Evolutionary conservation across 2,329 filamentous ascomycete genomes (phyloP).

Genomic region (Epichloe glyceriae): DNA sequence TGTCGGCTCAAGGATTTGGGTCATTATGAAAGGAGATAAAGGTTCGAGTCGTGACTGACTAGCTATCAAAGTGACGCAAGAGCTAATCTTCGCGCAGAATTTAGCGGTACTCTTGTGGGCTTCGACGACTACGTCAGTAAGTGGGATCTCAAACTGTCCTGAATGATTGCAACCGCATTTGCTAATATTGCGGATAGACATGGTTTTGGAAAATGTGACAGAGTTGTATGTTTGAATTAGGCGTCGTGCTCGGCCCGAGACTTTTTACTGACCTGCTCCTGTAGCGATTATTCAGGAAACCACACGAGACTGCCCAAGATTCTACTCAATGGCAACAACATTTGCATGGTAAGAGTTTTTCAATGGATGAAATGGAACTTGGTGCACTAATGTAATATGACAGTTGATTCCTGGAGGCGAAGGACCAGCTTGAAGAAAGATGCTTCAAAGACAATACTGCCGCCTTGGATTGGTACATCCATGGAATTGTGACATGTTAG

Average conservation of each 20-base stretch:
- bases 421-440: slow-evolving; percentile 34
- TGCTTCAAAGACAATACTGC: not conserved
- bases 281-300: slow-evolving; percentile 78
- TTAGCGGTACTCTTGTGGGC: slow-evolving; percentile 83
- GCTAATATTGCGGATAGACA: slow-evolving; percentile 46
- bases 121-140: slow-evolving; percentile 99
- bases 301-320: slow-evolving; percentile 90
- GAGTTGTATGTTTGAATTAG: slow-evolving; percentile 57
- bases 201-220: slow-evolving; percentile 94
- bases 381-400: not conserved
- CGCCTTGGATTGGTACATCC: not conserved
- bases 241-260: not conserved
- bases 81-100: slow-evolving; percentile 46
- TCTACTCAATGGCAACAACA: slow-evolving; percentile 91
- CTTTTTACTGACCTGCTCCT: slow-evolving; percentile 5
- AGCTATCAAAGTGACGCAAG: not conserved
- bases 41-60: slow-evolving; percentile 35
- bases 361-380: not conserved
- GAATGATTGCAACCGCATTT: not conserved
- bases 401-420: slow-evolving; percentile 73
- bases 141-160: slow-evolving; percentile 29
- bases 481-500: not conserved
- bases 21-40: slow-evolving; percentile 99
- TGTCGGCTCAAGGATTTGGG: slow-evolving; percentile 94
- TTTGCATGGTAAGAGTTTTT: slow-evolving; percentile 76